Percentiles rank a stretch among this genome's conserved stretches.
Evolutionary conservation across 768 basidiomycete species (phyloP).

Genomic region (Lepiota subincarnata): DNA sequence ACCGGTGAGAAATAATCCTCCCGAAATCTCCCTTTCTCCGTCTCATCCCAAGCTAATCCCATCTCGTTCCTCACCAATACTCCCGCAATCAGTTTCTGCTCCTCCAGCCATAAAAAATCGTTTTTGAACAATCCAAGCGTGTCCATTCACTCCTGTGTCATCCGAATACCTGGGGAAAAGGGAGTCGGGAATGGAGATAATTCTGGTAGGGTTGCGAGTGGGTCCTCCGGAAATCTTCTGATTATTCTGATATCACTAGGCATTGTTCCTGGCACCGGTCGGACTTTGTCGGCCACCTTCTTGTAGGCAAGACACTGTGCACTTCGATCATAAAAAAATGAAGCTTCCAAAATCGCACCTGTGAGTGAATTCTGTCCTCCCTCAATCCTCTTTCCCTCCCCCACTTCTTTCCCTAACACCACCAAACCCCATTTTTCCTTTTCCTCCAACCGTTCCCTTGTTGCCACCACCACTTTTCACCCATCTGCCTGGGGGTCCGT

Average conservation of each 20-base stretch:
- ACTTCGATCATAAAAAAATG: neutral
- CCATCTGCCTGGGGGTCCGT: neutral
- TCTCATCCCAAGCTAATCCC: conserved; percentile 13
- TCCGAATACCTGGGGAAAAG: neutral
- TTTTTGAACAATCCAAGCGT: neutral
- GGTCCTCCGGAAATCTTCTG: neutral
- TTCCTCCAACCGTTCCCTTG: neutral
- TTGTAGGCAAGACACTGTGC: conserved; percentile 7
- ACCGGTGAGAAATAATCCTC: conserved; percentile 22
- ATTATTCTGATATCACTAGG: neutral
- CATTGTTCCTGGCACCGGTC: conserved; percentile 4
- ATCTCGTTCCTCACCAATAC: neutral
- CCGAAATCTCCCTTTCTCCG: conserved; percentile 12
- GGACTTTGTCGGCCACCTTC: conserved; percentile 7
- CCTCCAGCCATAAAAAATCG: conserved; percentile 2
- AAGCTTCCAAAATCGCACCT: neutral
- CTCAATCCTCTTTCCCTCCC: neutral
- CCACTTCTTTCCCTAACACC: neutral
- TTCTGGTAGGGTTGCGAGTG: neutral
- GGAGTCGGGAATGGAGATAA: neutral
- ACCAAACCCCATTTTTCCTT: neutral
- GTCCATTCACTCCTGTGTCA: neutral
- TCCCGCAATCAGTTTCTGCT: neutral
- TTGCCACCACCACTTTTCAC: neutral
- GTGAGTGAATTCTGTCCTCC: neutral